phyloP scores from a whole-genome alignment of 2,329 filamentous ascomycete species.

The Scleromitrula shiraiana region DNA sequence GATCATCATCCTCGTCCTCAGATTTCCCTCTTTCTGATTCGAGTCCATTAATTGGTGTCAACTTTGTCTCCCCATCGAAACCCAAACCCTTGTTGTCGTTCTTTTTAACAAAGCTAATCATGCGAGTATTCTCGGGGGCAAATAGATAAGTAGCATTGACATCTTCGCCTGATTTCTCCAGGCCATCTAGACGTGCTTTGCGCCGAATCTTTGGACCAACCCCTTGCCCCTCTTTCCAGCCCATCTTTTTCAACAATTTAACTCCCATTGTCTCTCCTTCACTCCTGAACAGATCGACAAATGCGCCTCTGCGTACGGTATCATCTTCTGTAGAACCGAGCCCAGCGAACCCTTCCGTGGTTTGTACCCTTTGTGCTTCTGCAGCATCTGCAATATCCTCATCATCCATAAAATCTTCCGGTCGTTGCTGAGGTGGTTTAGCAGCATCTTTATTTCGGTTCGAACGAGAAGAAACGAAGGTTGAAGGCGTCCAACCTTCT shows the following conservation, averaged over 20 bases:
- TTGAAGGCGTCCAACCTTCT: conserved; percentile 90
- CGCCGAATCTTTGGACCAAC: conserved; percentile 80
- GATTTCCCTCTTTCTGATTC: conserved; percentile 28
- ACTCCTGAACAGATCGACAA: conserved; percentile 65
- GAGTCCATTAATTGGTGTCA: conserved; percentile 33
- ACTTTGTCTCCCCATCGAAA: conserved; percentile 49
- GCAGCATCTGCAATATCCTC: conserved; percentile 85
- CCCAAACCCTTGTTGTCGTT: conserved; percentile 64
- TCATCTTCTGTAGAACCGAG: conserved; percentile 61
- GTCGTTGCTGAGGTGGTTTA: conserved; percentile 49
- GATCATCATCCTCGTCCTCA: conserved; percentile 40
- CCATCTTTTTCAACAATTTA: conserved; percentile 83
- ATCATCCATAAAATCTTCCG: conserved; percentile 97
- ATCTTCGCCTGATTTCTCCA: conserved; percentile 24
- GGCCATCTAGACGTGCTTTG: conserved; percentile 57
- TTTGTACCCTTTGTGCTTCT: conserved; percentile 68
- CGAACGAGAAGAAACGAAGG: conserved; percentile 82
- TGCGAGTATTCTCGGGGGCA: conserved; percentile 69
- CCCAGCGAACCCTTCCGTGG: conserved; percentile 63
- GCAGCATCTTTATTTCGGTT: conserved; percentile 63
- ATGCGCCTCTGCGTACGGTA: conserved; percentile 37
- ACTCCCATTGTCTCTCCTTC: conserved; percentile 80
- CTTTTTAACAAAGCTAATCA: conserved; percentile 60
- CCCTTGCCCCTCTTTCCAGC: conserved; percentile 90
- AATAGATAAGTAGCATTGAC: conserved; percentile 58